These are phyloP conservation scores for Globisporangium acanthophoron DNA, from an alignment of 352 stramenopile species.

Conservation along the genomic window DNA sequence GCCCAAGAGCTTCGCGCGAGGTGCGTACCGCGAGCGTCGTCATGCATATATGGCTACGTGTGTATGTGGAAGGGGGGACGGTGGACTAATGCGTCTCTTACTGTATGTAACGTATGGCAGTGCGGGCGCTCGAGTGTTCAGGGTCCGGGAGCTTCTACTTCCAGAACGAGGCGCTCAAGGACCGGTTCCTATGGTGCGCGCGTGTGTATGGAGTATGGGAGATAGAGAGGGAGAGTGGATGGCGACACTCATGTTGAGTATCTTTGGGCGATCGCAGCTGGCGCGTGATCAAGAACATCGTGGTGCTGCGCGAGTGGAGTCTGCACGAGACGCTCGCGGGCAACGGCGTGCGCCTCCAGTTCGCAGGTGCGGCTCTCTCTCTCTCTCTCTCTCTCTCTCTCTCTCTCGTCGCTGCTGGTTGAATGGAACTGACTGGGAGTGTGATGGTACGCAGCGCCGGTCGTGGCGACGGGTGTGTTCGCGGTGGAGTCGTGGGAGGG, in stretches of 20 bases:
- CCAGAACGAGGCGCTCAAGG: slow-evolving; percentile 54
- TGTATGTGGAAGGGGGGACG: background rate
- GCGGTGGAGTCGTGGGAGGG: slow-evolving; percentile 62
- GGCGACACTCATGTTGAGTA: background rate
- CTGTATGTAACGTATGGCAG: slow-evolving; percentile 10
- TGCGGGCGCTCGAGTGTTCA: slow-evolving; percentile 57
- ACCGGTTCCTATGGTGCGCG: slow-evolving; percentile 57
- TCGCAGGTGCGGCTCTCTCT: slow-evolving; percentile 23
- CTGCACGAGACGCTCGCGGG: slow-evolving; percentile 50
- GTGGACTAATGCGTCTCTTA: slow-evolving; percentile 1
- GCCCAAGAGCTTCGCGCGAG: slow-evolving; percentile 46
- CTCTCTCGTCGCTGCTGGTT: background rate
- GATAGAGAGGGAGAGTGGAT: too few relatives aligned
- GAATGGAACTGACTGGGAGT: background rate
- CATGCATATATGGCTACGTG: background rate
- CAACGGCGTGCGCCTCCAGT: slow-evolving; percentile 54
- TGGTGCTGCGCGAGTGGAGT: slow-evolving; percentile 70
- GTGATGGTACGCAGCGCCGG: slow-evolving; percentile 19
- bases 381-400: background rate
- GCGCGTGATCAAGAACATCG: slow-evolving; percentile 67
- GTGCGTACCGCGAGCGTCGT: slow-evolving; percentile 13
- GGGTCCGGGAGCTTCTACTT: slow-evolving; percentile 73
- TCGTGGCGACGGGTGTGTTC: slow-evolving; percentile 51
- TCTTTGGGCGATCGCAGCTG: slow-evolving; percentile 24
- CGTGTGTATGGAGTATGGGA: too few relatives aligned